Base-by-base conservation (phyloP, 2,329 filamentous ascomycete species). In the Macrophomina tecta region DNA sequence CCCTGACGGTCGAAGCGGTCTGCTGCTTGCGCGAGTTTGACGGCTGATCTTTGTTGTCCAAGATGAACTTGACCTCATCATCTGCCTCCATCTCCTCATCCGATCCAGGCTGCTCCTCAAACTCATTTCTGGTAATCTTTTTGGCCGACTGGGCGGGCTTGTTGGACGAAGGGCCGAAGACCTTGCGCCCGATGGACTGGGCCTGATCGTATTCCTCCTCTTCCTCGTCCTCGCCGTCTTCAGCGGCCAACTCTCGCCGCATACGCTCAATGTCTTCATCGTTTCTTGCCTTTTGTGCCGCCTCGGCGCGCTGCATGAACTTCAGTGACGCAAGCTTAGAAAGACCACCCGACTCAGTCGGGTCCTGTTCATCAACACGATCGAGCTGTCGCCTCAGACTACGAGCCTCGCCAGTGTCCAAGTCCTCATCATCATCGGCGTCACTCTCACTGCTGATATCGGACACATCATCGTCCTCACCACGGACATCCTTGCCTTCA, bases 221-320 rank as follows among this genome's bases (percentile, higher is more conserved):
- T 23, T 80, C 79, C 79, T 70, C 83, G 71, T 77, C 73, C 4
- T 69, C 68, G 5, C 88, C 89, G 34, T 89, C 89, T 49, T 86
- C 86, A 2, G 84, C 85, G 60, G 83, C 83, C 28, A 97, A 82
- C 56, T 94, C 91, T 66, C 88, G 87, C 58, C 89, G 86, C 58
- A 97, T 71, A 7, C 71, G 70, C 64, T 78, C 76, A 40, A 81
- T 73, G 38, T 92, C 87, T 66, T 91, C 90, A 72, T 97, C 92
- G 71, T 98, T 97, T 67, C 89, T 86, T 69, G 90, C 87, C 77
- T 90, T 93, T 73, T 89, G 88, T 45, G 89, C 85, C 34, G 90
- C 91, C 74, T 97, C 94, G 1, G 93, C 92, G 71, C 90, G 93
- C 73, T 90, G 89, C 95, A 99, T 98, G 77, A 99, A 99, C 69